Percentiles rank a stretch among this genome's conserved stretches.
Conservation (phyloP, 1,284 basidiomycete genomes). For the Sphagnurus paluster region DNA sequence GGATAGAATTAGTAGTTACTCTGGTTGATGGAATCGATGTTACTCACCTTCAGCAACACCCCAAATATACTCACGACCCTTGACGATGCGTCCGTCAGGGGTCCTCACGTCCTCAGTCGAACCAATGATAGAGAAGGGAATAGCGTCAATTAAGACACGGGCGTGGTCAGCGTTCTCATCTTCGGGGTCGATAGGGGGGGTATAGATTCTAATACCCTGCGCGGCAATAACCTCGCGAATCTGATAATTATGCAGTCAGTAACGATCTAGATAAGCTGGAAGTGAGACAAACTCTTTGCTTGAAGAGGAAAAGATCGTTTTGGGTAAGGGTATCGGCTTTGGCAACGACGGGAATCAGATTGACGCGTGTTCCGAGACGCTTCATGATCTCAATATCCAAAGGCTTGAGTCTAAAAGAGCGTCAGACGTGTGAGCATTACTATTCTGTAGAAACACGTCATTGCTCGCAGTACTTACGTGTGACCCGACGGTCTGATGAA, state of each 20-base stretch:
- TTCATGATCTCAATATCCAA: constrained; percentile 99
- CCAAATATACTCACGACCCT: constrained; percentile 99
- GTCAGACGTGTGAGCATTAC: constrained; percentile 1
- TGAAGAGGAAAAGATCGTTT: constrained; percentile 89
- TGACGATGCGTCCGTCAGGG: constrained; percentile 88
- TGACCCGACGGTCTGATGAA: constrained; percentile 97
- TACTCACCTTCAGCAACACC: constrained; percentile 91
- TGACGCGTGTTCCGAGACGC: constrained; percentile 92
- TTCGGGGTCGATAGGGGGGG: constrained; percentile 89
- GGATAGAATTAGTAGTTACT: constrained; percentile 5
- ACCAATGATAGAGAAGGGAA: constrained; percentile 99
- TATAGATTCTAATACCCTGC: constrained; percentile 95
- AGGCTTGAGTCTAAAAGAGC: constrained; percentile 77
- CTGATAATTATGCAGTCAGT: constrained; percentile 42
- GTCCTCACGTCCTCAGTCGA: constrained; percentile 95
- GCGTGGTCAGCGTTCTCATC: constrained; percentile 93
- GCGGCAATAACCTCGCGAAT: constrained; percentile 89
- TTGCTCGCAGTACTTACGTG: constrained; percentile 86
- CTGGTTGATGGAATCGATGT: constrained; percentile 1
- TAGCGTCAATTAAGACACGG: constrained; percentile 82
- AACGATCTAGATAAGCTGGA: no score
- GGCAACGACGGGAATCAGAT: constrained; percentile 96
- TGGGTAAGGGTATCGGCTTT: constrained; percentile 97
- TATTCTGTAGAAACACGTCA: constrained; percentile 8
- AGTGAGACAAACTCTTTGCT: constrained; percentile 94